Evolutionary conservation across 768 basidiomycete genomes (phyloP).

Genomic region (Suillus brevipes): DNA sequence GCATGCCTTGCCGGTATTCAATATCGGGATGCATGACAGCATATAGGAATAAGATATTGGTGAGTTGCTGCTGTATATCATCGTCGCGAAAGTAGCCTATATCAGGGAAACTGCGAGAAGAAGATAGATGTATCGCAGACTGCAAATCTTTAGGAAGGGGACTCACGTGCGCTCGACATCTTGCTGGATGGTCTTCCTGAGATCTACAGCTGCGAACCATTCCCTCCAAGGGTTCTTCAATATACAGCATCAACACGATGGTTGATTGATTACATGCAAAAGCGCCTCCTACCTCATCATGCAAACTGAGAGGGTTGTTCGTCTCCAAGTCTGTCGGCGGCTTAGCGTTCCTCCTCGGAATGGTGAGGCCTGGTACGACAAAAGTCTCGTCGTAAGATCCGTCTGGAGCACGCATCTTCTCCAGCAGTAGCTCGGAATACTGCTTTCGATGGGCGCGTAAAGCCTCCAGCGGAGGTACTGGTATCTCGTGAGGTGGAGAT

Average conservation of each 20-base stretch:
- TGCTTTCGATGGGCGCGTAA: slow-evolving; percentile 52
- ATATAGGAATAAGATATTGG: slow-evolving; percentile 86
- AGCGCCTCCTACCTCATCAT: slow-evolving; percentile 56
- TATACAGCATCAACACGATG: neutral
- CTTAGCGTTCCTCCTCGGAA: slow-evolving; percentile 32
- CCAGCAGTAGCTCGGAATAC: slow-evolving; percentile 58
- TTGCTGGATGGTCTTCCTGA: slow-evolving; percentile 86
- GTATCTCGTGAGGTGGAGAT: slow-evolving; percentile 40
- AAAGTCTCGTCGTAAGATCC: slow-evolving; percentile 77
- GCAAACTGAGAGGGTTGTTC: slow-evolving; percentile 81
- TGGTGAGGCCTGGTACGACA: slow-evolving; percentile 50
- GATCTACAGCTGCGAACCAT: slow-evolving; percentile 89
- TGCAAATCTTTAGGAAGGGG: slow-evolving; percentile 5
- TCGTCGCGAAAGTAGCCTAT: slow-evolving; percentile 83
- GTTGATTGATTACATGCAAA: neutral
- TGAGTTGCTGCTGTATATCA: slow-evolving; percentile 75
- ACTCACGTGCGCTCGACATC: slow-evolving; percentile 95
- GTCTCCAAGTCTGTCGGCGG: slow-evolving; percentile 52
- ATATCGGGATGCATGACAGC: slow-evolving; percentile 76
- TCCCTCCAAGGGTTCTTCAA: slow-evolving; percentile 89
- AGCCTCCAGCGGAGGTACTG: slow-evolving; percentile 38
- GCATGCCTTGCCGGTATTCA: slow-evolving; percentile 99
- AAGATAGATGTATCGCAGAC: neutral
- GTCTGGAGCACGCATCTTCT: slow-evolving; percentile 83
- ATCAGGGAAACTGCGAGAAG: slow-evolving; percentile 85